Base-by-base conservation (phyloP, 345 rosid species). In the Populus deltoides region DNA sequence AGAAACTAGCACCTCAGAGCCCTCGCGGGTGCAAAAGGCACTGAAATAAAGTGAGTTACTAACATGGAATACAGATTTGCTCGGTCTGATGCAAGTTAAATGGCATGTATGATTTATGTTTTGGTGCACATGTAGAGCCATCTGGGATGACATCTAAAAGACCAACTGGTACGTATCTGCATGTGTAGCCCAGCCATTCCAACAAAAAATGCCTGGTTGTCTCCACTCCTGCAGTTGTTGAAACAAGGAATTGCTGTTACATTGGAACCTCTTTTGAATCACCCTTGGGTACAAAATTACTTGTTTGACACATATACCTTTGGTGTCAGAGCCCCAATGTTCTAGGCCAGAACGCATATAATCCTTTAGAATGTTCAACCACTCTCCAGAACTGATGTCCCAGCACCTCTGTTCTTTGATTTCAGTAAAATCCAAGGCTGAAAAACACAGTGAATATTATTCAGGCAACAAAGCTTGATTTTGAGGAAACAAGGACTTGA, bases 341-440 rank as follows among this genome's bases (percentile, higher is more conserved):
- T 96, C 85, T 66, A 96, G 95, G 61, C 99, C 97, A 87, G 83
- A 89, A 38, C 80, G 93, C 18, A 83, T 93, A 63, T 86, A 93
- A 77, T 96, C 97, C 86, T 96, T 92, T 82, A 96, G 77, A 79
- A 96, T 91, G 85, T 88, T 88, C 29, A 93, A 85, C 61, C 98
- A 84, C 84, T 96, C 97, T 66, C 87, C 90, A 13, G 98, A 93
- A 62, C 89, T 87, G 55, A 93, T 96, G 85, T 96, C 99, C 98
- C 99, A 92, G 79, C 89, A 92, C 77, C 99, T 88, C 86, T 91
- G 98, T 81, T 96, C 97, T 85, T 92, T 96, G 81, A 93, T 91
- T 89, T 96, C 99, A 82, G 95, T 96, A 80, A 92, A 96, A 96
- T 82, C 99, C 98, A 96, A 78, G 99, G 99, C 99, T 96, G 87